Conservation (phyloP, 2,329 filamentous ascomycete species). For the Colletotrichum paranaense region DNA sequence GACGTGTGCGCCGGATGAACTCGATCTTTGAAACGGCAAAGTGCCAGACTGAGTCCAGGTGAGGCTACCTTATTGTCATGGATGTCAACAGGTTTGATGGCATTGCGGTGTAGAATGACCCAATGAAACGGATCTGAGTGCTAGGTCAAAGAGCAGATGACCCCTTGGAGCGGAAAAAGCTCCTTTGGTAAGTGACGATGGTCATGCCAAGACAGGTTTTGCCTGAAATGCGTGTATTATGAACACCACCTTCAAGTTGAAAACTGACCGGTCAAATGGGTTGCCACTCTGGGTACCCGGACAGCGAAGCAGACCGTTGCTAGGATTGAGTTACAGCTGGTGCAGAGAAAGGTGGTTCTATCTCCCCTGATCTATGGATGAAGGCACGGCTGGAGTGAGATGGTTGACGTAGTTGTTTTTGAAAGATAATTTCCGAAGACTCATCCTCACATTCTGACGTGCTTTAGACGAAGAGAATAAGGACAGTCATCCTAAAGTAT, state of each 20-base stretch:
- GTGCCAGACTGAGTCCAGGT: neutral
- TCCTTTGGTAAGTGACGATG: neutral
- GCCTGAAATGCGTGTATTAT: neutral
- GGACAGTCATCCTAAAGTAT: neutral
- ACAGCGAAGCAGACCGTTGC: neutral
- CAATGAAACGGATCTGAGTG: no score
- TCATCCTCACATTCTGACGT: no score
- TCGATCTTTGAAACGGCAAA: no score
- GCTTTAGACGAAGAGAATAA: no score
- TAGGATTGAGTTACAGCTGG: neutral
- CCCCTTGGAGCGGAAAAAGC: neutral
- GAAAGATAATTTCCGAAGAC: neutral
- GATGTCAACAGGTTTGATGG: neutral
- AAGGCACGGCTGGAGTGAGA: neutral
- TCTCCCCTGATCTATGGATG: neutral
- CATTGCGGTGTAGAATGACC: neutral
- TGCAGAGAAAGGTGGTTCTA: neutral
- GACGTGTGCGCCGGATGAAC: no score
- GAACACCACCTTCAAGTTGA: no score
- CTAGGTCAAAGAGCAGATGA: neutral
- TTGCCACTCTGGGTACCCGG: neutral
- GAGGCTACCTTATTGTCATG: neutral
- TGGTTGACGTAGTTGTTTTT: neutral
- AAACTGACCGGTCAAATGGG: neutral
- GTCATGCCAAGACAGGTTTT: neutral